Conservation (phyloP, 352 stramenopile species). For the Pythium rhizo-oryzae region DNA sequence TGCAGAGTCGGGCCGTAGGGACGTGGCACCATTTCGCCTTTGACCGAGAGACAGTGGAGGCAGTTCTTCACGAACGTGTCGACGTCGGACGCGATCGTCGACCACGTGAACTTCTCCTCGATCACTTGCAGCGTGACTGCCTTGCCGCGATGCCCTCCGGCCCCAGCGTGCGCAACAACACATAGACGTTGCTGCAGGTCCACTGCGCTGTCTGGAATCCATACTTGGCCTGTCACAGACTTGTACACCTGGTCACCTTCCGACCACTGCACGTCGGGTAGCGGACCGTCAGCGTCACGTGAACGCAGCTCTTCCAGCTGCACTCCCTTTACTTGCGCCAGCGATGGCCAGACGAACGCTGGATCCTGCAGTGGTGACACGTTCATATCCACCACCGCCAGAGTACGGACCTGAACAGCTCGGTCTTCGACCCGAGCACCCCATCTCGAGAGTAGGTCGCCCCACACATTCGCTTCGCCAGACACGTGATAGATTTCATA, state of each 20-base stretch:
- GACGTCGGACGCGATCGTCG: constrained; percentile 15
- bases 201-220: constrained; percentile 24
- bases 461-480: constrained; percentile 35
- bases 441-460: constrained; percentile 34
- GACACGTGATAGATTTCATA: constrained; percentile 34
- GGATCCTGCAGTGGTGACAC: constrained; percentile 16
- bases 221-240: constrained; percentile 4
- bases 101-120: constrained; percentile 21
- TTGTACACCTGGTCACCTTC: constrained; percentile 1
- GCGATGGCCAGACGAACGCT: constrained; percentile 23
- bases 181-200: constrained; percentile 29
- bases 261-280: constrained; percentile 7
- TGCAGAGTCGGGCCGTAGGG: constrained; percentile 28
- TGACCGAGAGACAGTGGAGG: constrained; percentile 26
- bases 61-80: constrained; percentile 21
- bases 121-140: constrained; percentile 23
- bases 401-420: not conserved
- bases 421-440: not conserved
- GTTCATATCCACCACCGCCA: constrained; percentile 8
- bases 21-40: constrained; percentile 14
- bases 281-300: not conserved
- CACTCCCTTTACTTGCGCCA: constrained; percentile 3
- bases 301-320: constrained; percentile 1
- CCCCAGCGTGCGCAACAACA: constrained; percentile 33
- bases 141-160: constrained; percentile 28